Base-by-base conservation (phyloP, 768 basidiomycete genomes). In the Hydnum rufescens region DNA sequence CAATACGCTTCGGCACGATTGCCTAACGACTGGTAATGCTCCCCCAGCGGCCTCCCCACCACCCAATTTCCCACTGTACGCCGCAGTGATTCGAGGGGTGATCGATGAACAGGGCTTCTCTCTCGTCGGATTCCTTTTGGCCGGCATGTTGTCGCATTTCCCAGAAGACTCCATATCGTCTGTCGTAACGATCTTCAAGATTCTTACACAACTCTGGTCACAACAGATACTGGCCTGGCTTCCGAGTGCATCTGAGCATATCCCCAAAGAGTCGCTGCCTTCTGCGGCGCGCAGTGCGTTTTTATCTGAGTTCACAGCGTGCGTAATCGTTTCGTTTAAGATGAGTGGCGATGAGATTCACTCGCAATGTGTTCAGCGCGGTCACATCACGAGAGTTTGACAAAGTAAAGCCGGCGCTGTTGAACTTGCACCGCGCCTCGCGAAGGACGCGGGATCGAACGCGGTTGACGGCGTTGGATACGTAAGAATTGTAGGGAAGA, bases 141-240 rank as follows among this genome's bases (percentile, higher is more conserved):
- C 71, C 19, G 93, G 95, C 3, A 69, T 96, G 26, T 77, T 86
- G 3, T 78, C 82, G 22, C 80, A 83, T 55, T 97, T 92, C 63
- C 86, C 87, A 3, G 88, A 88, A 61, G 93, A 96, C 54, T 74
- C 79, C 2, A 70, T 77, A 4, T 71, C 82, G 5, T 63, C 69
- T 32, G 79, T 92, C 43, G 76, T 87, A 52, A 76, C 80, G 2
- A 78, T 96, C 55, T 75, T 93, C 64, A 75, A 85, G 16, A 71
- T 74, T 8, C 64, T 89, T 50, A 71, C 78, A 26, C 65, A 68
- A 32, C 60, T 76, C n/a, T 87, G 83, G 78, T 71, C 81, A 2
- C 61, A 68, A 4, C 78, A 81, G 61, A 63, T 92, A 43, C 66
- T 81, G 32, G 63, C 69, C 22, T 93, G 87, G 83, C 62, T 90